Conservation (phyloP, 345 rosid genomes). For the Eucalyptus polyanthemos region DNA sequence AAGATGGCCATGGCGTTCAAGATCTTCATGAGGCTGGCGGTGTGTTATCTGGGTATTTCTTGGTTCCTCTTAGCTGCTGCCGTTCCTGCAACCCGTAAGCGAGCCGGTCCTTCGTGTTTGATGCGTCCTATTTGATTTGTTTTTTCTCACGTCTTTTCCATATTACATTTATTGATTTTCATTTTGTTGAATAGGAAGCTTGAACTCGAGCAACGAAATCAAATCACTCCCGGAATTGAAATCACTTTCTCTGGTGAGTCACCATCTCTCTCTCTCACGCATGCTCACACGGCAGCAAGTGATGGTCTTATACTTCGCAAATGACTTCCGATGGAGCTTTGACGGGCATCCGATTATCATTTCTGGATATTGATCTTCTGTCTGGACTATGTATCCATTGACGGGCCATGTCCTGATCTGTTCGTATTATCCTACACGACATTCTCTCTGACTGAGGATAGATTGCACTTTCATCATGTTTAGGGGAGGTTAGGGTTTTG, state of each 20-base stretch:
- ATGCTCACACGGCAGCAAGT: background rate
- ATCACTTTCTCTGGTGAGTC: background rate
- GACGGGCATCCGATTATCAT: background rate
- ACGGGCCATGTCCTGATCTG: background rate
- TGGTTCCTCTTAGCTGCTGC: background rate
- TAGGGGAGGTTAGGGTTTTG: background rate
- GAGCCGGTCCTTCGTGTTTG: background rate
- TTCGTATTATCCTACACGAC: background rate
- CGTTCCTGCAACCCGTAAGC: background rate
- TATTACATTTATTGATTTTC: background rate
- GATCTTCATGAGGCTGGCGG: background rate
- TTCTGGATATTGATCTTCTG: background rate
- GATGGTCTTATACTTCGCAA: background rate
- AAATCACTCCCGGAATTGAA: background rate
- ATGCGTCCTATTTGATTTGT: background rate
- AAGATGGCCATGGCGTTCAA: background rate
- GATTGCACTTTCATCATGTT: background rate
- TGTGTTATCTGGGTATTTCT: background rate
- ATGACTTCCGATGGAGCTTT: background rate
- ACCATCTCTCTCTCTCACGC: background rate
- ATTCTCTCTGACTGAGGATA: background rate
- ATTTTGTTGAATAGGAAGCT: background rate
- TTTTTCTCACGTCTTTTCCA: background rate
- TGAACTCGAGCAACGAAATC: background rate
- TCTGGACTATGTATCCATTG: background rate